Evolutionary conservation across 2,329 filamentous ascomycete genomes (phyloP).

Genomic region (Claviceps sp.): DNA sequence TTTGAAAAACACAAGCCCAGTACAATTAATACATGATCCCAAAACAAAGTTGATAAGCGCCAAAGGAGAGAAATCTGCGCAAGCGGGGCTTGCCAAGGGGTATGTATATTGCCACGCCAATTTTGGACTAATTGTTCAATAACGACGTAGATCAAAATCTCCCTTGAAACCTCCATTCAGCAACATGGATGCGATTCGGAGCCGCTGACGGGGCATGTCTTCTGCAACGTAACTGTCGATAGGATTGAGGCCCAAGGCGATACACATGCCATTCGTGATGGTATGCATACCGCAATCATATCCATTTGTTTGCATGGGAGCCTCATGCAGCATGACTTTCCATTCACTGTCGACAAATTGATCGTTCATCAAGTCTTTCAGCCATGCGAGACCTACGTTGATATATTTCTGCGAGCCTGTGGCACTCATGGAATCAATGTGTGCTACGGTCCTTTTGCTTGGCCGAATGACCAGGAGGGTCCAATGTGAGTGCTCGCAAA

Average conservation of each 20-base stretch:
- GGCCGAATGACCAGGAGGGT: conserved; percentile 57
- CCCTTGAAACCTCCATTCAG: conserved; percentile 53
- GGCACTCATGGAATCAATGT: conserved; percentile 52
- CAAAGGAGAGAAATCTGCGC: not conserved
- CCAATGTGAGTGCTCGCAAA: conserved; percentile 56
- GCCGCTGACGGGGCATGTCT: conserved; percentile 47
- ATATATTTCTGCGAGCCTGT: conserved; percentile 27
- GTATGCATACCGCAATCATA: conserved; percentile 70
- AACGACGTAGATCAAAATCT: conserved; percentile 39
- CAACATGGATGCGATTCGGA: conserved; percentile 50
- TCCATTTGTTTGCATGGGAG: conserved; percentile 48
- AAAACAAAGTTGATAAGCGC: not conserved
- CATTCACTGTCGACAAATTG: conserved; percentile 46
- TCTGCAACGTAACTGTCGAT: conserved; percentile 32
- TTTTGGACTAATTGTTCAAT: conserved; percentile 8
- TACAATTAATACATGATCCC: not conserved
- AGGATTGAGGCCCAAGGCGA: conserved; percentile 40
- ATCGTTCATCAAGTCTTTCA: conserved; percentile 41
- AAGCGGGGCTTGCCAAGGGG: not conserved
- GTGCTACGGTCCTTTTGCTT: conserved; percentile 44
- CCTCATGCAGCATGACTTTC: conserved; percentile 35
- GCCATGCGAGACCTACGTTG: conserved; percentile 35
- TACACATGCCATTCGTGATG: conserved; percentile 57
- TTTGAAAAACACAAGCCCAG: not conserved
- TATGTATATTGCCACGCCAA: not conserved